Evolutionary conservation across 345 rosid genomes (phyloP), one percentile per base, ranked within the genome.

Genomic region (Triadica sebifera): DNA sequence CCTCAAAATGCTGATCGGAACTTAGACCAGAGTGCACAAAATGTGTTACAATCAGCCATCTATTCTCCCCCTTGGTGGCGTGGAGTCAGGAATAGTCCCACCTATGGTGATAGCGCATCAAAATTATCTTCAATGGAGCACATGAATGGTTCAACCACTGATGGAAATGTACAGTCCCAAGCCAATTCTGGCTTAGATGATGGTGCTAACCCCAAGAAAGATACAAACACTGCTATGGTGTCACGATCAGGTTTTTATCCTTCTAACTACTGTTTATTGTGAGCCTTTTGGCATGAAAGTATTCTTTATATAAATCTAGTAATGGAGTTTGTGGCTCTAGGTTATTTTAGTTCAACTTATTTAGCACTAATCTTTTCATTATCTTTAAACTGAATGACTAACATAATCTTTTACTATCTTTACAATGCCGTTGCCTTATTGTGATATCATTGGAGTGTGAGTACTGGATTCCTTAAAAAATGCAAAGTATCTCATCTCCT

Each of bases 51-150:
- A 22, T 73, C 91, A 10, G 49, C 71, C 34, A 20, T 69, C 47
- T 80, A 75, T 70, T 59, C 77, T 24, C 85, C 86, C 57, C 89
- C 88, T 43, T 86, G 89, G 91, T 88, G 91, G 91, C 81, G 69
- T 50, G 87, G 80, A 72, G 74, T 70, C 29, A 84, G 81, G 73
- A 50, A 73, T 55, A 73, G 70, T 53, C 66, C 76, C 16, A 72
- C 80, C 63, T 65, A 75, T 4, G 77, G 66, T 69, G 86, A 81
- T 80, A 63, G 69, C 59, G 59, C 83, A 69, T 49, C 77, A 16
- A 77, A 79, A 64, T 65, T 69, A 37, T 57, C 86, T 62, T 64
- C 81, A 69, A 17, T 37, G 25, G 81, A 71, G 45, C 67, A 70
- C 57, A n/a, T 37, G 10, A 75, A 80, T 65, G 81, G 83, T 74